phyloP scores from a whole-genome alignment of 495 filamentous ascomycete species.

The Pyrenula massariospora region DNA sequence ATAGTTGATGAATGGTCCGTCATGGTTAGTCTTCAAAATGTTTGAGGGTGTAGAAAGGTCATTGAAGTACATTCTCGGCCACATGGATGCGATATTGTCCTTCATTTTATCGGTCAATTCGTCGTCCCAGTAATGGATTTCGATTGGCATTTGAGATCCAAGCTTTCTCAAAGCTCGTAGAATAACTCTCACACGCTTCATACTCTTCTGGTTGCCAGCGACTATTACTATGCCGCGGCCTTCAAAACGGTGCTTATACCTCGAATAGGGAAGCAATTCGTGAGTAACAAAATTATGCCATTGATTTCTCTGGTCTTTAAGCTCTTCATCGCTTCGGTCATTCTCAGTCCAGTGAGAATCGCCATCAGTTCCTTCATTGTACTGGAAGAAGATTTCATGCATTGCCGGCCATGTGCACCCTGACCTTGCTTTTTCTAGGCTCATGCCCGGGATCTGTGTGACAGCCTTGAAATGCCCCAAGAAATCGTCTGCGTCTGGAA shows the following conservation, averaged over 20 bases:
- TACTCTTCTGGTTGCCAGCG: conserved; percentile 12
- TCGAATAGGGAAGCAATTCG: conserved; percentile 6
- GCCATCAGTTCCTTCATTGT: not conserved
- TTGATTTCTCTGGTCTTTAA: conserved; percentile 6
- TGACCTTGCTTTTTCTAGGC: conserved; percentile 9
- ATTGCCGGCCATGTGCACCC: conserved; percentile 10
- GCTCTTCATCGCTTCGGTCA: conserved; percentile 8
- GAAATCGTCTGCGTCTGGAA: conserved; percentile 13
- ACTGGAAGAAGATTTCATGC: conserved; percentile 13
- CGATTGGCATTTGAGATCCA: conserved; percentile 10
- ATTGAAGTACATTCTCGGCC: conserved; percentile 12
- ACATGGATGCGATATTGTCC: conserved; percentile 5
- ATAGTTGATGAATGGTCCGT: conserved; percentile 11
- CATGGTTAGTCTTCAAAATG: conserved; percentile 11
- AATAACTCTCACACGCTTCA: conserved; percentile 11
- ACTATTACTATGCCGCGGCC: conserved; percentile 17
- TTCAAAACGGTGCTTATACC: conserved; percentile 8
- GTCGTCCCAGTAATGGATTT: conserved; percentile 17
- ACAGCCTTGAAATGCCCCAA: conserved; percentile 12
- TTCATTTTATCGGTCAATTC: conserved; percentile 7
- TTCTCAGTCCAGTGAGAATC: conserved; percentile 6
- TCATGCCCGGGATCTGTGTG: conserved; percentile 5
- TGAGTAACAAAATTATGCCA: conserved; percentile 12
- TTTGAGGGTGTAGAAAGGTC: conserved; percentile 13
- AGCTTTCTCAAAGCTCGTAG: conserved; percentile 10